Conservation (phyloP, 23 red algal genomes). For the Gracilaria caudata region DNA sequence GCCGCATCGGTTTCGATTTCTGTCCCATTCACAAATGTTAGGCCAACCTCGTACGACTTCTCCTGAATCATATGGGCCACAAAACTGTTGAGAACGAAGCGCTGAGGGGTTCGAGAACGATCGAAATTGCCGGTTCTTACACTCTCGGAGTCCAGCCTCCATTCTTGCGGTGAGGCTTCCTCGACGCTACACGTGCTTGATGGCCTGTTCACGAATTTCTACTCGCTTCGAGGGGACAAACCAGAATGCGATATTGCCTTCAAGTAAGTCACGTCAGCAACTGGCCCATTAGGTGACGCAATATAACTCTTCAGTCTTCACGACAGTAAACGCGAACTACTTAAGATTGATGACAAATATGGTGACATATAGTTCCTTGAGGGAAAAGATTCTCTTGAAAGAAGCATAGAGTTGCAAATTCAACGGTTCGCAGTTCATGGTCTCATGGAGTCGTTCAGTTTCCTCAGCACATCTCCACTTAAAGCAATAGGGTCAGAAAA, state of each 20-base stretch:
- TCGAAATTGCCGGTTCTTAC: not conserved
- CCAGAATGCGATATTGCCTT: not conserved
- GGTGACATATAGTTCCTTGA: not conserved
- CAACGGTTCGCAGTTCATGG: not conserved
- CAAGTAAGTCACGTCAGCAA: not conserved
- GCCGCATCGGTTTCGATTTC: not conserved
- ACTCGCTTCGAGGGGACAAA: not conserved
- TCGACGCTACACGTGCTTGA: not conserved
- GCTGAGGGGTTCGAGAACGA: not conserved
- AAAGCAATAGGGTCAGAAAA: constrained; percentile 10
- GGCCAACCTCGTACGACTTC: not conserved
- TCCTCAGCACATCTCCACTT: constrained; percentile 31
- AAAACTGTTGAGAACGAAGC: not conserved
- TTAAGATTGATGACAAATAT: not conserved
- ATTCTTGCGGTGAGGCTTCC: not conserved
- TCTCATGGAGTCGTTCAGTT: constrained; percentile 28
- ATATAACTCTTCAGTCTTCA: not conserved
- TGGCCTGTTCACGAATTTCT: not conserved
- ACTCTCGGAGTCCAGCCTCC: not conserved
- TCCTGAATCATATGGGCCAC: not conserved
- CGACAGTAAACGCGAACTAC: not conserved
- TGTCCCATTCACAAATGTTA: not conserved
- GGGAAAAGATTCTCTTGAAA: not conserved
- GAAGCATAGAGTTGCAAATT: not conserved
- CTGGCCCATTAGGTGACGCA: not conserved